Conservation (phyloP, 306 rosid species). For the Quercus parvula region DNA sequence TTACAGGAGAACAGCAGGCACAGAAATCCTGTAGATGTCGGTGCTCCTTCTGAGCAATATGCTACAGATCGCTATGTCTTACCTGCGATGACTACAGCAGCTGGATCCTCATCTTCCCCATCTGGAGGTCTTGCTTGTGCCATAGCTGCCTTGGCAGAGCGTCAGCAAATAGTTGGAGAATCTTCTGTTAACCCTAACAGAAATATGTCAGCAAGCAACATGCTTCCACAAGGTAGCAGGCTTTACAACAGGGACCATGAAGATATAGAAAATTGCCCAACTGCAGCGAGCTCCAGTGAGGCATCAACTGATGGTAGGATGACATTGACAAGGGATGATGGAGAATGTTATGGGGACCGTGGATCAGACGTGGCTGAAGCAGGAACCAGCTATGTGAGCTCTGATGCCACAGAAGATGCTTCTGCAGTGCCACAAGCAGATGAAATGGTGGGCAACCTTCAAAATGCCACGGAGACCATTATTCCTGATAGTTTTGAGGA, state of each 20-base stretch:
- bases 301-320: slow-evolving; percentile 31
- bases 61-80: slow-evolving; percentile 37
- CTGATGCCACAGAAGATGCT: slow-evolving; percentile 50
- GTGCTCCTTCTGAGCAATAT: slow-evolving; percentile 50
- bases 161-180: slow-evolving; percentile 74
- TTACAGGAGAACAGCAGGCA: slow-evolving; percentile 79
- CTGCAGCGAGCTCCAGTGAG: slow-evolving; percentile 42
- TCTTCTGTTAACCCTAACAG: slow-evolving; percentile 42
- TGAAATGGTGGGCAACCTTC: slow-evolving; percentile 54
- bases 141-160: slow-evolving; percentile 97
- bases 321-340: slow-evolving; percentile 35
- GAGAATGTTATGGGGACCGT: slow-evolving; percentile 57
- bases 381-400: slow-evolving; percentile 53
- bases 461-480: slow-evolving; percentile 47
- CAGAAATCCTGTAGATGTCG: slow-evolving; percentile 39
- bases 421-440: slow-evolving; percentile 35
- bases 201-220: slow-evolving; percentile 40
- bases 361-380: slow-evolving; percentile 59
- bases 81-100: slow-evolving; percentile 35
- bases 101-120: slow-evolving; percentile 80
- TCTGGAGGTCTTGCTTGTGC: slow-evolving; percentile 97
- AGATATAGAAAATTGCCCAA: slow-evolving; percentile 50
- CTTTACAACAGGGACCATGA: slow-evolving; percentile 51
- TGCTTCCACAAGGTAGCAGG: slow-evolving; percentile 53
- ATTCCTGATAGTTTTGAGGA: slow-evolving; percentile 93